A percentile compares a stretch with the other conserved stretches of the same genome.
phyloP scores from a whole-genome alignment of 2,329 filamentous ascomycete species.

The Pseudogymnoascus sp. region DNA sequence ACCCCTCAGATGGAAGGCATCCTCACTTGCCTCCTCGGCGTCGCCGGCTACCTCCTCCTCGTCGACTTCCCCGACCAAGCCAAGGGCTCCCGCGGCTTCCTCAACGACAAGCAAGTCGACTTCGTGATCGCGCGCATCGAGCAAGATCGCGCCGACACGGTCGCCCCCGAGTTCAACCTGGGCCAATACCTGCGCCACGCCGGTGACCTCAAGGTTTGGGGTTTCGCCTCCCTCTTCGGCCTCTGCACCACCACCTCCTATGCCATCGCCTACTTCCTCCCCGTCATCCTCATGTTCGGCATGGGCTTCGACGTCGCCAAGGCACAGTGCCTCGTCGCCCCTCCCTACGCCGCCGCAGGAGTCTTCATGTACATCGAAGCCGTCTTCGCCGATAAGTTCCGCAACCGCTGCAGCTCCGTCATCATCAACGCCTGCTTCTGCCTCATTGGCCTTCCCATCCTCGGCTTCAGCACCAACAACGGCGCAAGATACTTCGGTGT shows the following conservation, averaged over 20 bases:
- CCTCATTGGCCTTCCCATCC: slow-evolving; percentile 28
- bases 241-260: slow-evolving; percentile 65
- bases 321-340: slow-evolving; percentile 44
- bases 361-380: slow-evolving; percentile 35
- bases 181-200: slow-evolving; percentile 38
- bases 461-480: slow-evolving; percentile 40
- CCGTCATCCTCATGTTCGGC: slow-evolving; percentile 54
- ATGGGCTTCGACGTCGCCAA: slow-evolving; percentile 43
- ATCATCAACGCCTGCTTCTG: slow-evolving; percentile 38
- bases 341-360: slow-evolving; percentile 37
- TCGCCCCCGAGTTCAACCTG: slow-evolving; percentile 37
- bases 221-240: slow-evolving; percentile 50
- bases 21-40: slow-evolving; percentile 43
- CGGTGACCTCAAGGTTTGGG: slow-evolving; percentile 49
- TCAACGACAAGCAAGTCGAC: slow-evolving; percentile 38
- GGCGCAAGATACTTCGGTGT: slow-evolving; percentile 48
- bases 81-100: slow-evolving; percentile 36
- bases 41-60: slow-evolving; percentile 45
- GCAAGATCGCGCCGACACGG: slow-evolving; percentile 45
- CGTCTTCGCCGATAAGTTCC: slow-evolving; percentile 43
- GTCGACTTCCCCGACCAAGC: slow-evolving; percentile 53
- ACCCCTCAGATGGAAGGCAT: slow-evolving; percentile 33
- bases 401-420: slow-evolving; percentile 40
- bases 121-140: slow-evolving; percentile 45
- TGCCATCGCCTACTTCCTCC: slow-evolving; percentile 67